phyloP scores from a whole-genome alignment of 768 basidiomycete genomes.

The Brasilioporus rufonigricans region DNA sequence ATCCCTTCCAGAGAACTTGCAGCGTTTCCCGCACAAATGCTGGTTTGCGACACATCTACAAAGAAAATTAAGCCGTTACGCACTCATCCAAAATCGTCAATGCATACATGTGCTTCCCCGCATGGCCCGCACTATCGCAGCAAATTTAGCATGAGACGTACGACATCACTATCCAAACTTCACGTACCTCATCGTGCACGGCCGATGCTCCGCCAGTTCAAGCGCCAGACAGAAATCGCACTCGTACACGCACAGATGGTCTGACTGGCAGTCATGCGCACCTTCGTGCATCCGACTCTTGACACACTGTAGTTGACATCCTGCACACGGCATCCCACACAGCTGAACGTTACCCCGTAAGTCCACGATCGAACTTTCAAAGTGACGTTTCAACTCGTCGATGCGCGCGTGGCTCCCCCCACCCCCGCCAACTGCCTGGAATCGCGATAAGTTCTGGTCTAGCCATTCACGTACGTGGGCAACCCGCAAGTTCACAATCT shows the following conservation, averaged over 20 bases:
- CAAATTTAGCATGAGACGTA: background rate
- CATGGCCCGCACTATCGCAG: constrained; percentile 51
- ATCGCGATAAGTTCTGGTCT: constrained; percentile 44
- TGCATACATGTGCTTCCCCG: constrained; percentile 52
- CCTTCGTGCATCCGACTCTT: constrained; percentile 43
- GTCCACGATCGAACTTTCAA: constrained; percentile 44
- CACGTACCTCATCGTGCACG: constrained; percentile 50
- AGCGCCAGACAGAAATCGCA: constrained; percentile 41
- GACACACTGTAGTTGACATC: constrained; percentile 51
- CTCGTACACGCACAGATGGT: constrained; percentile 42
- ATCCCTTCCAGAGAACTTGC: constrained; percentile 41
- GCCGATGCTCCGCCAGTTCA: constrained; percentile 30
- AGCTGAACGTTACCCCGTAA: constrained; percentile 45
- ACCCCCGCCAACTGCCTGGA: constrained; percentile 28
- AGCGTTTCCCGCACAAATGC: constrained; percentile 57
- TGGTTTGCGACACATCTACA: constrained; percentile 49
- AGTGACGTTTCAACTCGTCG: constrained; percentile 41
- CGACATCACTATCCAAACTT: background rate
- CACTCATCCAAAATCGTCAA: accelerated
- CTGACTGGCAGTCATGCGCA: constrained; percentile 49
- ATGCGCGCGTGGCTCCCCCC: constrained; percentile 38
- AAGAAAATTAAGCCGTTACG: background rate
- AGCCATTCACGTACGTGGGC: constrained; percentile 53
- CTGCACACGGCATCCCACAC: constrained; percentile 46
- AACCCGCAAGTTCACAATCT: constrained; percentile 42